Conservation (phyloP, 768 basidiomycete genomes). For the Boletellus sp. region DNA sequence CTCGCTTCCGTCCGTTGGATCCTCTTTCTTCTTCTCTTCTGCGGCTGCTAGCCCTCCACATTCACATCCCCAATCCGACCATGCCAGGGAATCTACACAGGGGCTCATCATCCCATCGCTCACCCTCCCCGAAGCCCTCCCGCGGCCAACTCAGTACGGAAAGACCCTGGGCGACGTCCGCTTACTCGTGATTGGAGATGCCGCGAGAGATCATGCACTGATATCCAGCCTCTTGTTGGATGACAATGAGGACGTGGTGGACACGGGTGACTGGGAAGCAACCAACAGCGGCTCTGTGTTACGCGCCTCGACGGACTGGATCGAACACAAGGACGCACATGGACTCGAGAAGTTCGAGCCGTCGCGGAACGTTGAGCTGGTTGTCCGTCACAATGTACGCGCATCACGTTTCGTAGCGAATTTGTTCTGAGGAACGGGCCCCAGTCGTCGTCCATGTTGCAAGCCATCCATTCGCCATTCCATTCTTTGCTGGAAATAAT, state of each 20-base stretch:
- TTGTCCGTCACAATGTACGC: constrained; percentile 52
- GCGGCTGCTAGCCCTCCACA: constrained; percentile 64
- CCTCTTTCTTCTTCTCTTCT: constrained; percentile 77
- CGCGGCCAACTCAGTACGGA: constrained; percentile 62
- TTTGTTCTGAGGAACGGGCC: constrained; percentile 7
- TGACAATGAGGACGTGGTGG: constrained; percentile 67
- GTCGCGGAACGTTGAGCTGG: constrained; percentile 59
- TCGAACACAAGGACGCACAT: constrained; percentile 60
- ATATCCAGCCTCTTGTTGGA: constrained; percentile 50
- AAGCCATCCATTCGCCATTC: constrained; percentile 56
- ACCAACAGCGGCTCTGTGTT: constrained; percentile 42
- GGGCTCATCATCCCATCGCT: constrained; percentile 71
- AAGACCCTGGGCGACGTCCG: constrained; percentile 63
- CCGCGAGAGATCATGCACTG: constrained; percentile 30
- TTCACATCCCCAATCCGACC: constrained; percentile 41
- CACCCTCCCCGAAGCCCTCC: constrained; percentile 57
- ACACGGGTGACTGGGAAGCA: constrained; percentile 57
- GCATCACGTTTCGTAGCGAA: background rate
- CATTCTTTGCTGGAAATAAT: constrained; percentile 49
- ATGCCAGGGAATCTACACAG: constrained; percentile 38
- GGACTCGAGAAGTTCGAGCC: constrained; percentile 67
- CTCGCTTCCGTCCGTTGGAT: constrained; percentile 68
- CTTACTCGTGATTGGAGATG: constrained; percentile 52
- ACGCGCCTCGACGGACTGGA: constrained; percentile 68
- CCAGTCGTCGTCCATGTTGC: constrained; percentile 35